These are phyloP conservation scores for Geosmithia flava DNA, from an alignment of 2,329 filamentous ascomycete genomes.

Conservation along the genomic window DNA sequence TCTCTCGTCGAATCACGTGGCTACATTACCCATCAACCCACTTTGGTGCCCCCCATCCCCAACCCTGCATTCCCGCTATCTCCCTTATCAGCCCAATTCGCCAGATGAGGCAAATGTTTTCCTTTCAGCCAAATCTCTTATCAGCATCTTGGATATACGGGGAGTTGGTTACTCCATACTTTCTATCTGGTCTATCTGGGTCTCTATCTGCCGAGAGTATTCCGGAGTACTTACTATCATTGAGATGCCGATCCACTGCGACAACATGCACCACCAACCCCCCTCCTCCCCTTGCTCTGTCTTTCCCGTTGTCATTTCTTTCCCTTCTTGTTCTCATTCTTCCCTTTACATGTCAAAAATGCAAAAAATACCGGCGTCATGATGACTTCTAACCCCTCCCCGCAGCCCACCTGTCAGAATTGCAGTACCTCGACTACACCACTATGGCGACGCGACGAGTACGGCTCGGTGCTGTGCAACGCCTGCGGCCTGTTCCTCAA, in stretches of 20 bases:
- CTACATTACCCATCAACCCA: not conserved
- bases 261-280: not conserved
- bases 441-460: slow-evolving; percentile 93
- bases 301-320: not conserved
- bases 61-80: slow-evolving; percentile 6
- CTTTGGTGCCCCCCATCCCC: slow-evolving; percentile 7
- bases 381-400: slow-evolving; percentile 47
- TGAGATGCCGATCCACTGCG: slow-evolving; percentile 2
- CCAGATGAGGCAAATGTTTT: slow-evolving; percentile 17
- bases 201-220: slow-evolving; percentile 8
- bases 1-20: slow-evolving; percentile 1
- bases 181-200: too few relatives aligned
- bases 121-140: slow-evolving; percentile 21
- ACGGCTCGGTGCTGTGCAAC: slow-evolving; percentile 92
- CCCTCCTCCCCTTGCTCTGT: not conserved
- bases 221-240: slow-evolving; percentile 7
- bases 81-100: slow-evolving; percentile 22
- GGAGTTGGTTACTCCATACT: too few relatives aligned
- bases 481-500: slow-evolving; percentile 96
- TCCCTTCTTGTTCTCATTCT: not conserved
- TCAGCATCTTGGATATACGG: slow-evolving; percentile 19
- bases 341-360: slow-evolving; percentile 11
- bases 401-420: slow-evolving; percentile 93
- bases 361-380: slow-evolving; percentile 17
- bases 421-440: slow-evolving; percentile 93